A percentile compares a stretch with the other conserved stretches of the same genome.
Evolutionary conservation across 2,329 filamentous ascomycete species (phyloP).

Genomic region (Eutypella sp.): DNA sequence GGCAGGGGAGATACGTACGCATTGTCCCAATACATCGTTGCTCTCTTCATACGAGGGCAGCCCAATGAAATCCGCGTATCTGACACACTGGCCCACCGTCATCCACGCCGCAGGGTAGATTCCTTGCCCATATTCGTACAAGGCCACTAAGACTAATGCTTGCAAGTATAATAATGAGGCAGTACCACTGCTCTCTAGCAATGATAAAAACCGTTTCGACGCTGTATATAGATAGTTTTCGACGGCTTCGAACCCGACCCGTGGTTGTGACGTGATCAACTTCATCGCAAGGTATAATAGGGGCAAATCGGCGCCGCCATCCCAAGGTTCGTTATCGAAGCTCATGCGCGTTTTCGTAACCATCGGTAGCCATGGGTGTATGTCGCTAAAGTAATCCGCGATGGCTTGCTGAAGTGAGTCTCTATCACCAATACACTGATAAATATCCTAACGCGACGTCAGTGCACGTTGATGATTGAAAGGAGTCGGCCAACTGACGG

Average conservation of each 20-base stretch:
- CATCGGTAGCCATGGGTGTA: conserved; percentile 45
- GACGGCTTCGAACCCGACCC: conserved; percentile 28
- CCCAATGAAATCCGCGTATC: conserved; percentile 42
- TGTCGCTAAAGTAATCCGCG: conserved; percentile 36
- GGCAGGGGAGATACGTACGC: conserved; percentile 20
- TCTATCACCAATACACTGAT: conserved; percentile 34
- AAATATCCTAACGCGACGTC: no score
- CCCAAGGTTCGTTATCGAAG: conserved; percentile 35
- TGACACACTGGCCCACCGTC: conserved; percentile 38
- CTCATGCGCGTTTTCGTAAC: conserved; percentile 41
- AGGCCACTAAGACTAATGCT: conserved; percentile 38
- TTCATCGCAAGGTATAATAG: conserved; percentile 46
- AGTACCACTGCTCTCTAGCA: conserved; percentile 37
- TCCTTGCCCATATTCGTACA: conserved; percentile 44
- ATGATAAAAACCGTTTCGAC: conserved; percentile 35
- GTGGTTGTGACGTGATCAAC: conserved; percentile 33
- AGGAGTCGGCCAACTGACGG: conserved; percentile 21
- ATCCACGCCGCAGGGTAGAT: conserved; percentile 48
- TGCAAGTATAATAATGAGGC: conserved; percentile 40
- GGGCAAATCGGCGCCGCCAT: conserved; percentile 40
- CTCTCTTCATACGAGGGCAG: conserved; percentile 32
- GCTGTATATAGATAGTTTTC: conserved; percentile 36
- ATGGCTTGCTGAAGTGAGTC: conserved; percentile 32
- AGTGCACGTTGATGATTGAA: no score
- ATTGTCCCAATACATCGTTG: conserved; percentile 31